phyloP scores from a whole-genome alignment of 2,329 filamentous ascomycete species.

The Fusarium lyarnte region DNA sequence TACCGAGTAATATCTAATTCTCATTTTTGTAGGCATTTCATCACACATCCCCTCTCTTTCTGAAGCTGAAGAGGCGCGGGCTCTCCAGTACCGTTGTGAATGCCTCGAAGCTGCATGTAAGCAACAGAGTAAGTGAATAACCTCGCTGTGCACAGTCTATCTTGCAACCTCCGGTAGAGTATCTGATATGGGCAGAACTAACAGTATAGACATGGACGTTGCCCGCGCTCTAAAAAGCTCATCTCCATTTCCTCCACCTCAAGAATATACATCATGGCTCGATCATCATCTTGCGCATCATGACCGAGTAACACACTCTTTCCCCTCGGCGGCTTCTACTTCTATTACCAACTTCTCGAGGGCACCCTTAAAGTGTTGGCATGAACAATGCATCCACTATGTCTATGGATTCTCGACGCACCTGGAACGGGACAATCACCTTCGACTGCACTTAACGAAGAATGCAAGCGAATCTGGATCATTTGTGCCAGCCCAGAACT shows the following conservation, averaged over 20 bases:
- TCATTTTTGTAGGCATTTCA: slow-evolving; percentile 38
- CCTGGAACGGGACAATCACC: slow-evolving; percentile 62
- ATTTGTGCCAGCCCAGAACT: slow-evolving; percentile 44
- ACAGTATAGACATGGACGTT: slow-evolving; percentile 46
- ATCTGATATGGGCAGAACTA: slow-evolving; percentile 21
- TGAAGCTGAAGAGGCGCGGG: slow-evolving; percentile 65
- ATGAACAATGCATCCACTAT: slow-evolving; percentile 65
- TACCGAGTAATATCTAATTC: slow-evolving; percentile 26
- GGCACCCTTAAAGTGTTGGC: slow-evolving; percentile 61
- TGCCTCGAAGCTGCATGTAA: slow-evolving; percentile 64
- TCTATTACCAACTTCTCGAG: slow-evolving; percentile 1
- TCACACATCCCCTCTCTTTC: slow-evolving; percentile 57
- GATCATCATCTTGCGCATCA: slow-evolving; percentile 60
- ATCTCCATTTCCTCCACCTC: slow-evolving; percentile 49
- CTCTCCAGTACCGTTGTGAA: slow-evolving; percentile 67
- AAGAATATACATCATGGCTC: slow-evolving; percentile 62
- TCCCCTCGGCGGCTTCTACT: slow-evolving; percentile 30
- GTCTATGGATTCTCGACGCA: slow-evolving; percentile 65
- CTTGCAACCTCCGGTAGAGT: not conserved
- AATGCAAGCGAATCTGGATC: slow-evolving; percentile 58
- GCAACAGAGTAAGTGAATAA: slow-evolving; percentile 45
- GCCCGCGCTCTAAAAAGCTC: slow-evolving; percentile 45
- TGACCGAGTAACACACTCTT: slow-evolving; percentile 57
- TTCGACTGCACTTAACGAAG: slow-evolving; percentile 54
- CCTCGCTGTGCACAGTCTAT: not conserved